These are phyloP conservation scores for Phytophthora syringae DNA, from an alignment of 352 stramenopile genomes.

Conservation along the genomic window DNA sequence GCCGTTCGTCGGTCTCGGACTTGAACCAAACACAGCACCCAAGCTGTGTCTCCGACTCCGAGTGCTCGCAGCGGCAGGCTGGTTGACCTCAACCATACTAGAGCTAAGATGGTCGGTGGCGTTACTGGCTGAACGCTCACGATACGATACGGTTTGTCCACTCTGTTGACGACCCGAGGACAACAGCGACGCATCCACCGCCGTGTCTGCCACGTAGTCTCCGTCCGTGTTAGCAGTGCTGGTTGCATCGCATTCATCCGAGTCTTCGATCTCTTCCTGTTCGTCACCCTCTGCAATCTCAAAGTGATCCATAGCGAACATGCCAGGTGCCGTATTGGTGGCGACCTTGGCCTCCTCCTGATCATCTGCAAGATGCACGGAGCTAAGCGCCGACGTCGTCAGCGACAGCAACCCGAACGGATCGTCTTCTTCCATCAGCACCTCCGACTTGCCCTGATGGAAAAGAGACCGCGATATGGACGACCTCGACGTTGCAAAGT, in stretches of 20 bases:
- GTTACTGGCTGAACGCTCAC: conserved; percentile 28
- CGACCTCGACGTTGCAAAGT: conserved; percentile 21
- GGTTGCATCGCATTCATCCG: conserved; percentile 24
- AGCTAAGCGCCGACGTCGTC: conserved; percentile 54
- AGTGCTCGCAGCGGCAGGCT: conserved; percentile 2
- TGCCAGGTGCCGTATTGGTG: conserved; percentile 33
- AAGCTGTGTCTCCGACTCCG: conserved; percentile 28
- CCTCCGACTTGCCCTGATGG: conserved; percentile 46
- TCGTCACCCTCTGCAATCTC: conserved; percentile 37
- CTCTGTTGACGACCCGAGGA: conserved; percentile 6
- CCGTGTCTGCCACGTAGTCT: conserved; percentile 29
- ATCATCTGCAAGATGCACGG: conserved; percentile 9
- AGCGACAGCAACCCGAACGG: conserved; percentile 56
- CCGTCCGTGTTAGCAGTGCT: conserved; percentile 21
- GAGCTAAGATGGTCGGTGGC: conserved; percentile 26
- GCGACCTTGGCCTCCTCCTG: not conserved
- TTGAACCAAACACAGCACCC: conserved; percentile 18
- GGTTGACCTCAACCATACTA: conserved; percentile 16
- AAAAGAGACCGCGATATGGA: conserved; percentile 42
- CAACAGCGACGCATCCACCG: conserved; percentile 18
- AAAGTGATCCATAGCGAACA: conserved; percentile 63
- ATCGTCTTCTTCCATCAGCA: conserved; percentile 47
- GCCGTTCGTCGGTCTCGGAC: conserved; percentile 16
- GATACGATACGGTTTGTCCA: not conserved
- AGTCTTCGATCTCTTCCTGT: conserved; percentile 37